These are phyloP conservation scores for Tetrahymena malaccensis DNA, from an alignment of 73 alveolate genomes.

Conservation along the genomic window DNA sequence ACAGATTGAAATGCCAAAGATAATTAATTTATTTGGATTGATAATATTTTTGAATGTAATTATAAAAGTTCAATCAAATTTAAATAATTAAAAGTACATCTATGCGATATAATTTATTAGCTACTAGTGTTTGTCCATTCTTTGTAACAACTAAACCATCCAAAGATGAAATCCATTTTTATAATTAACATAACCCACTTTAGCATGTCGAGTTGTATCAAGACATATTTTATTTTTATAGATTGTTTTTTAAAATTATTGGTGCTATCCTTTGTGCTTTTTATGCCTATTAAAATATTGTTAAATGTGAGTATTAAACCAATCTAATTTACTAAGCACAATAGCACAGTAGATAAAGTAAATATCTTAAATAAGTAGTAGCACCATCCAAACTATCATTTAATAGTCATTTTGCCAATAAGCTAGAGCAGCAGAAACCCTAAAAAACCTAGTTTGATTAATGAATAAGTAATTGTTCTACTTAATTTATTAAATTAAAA, in stretches of 20 bases:
- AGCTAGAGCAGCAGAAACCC: background rate
- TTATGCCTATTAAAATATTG: background rate
- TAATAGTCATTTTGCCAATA: background rate
- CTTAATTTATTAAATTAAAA: background rate
- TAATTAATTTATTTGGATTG: too few relatives aligned
- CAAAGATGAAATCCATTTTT: background rate
- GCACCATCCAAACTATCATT: background rate
- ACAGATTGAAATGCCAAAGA: too few relatives aligned
- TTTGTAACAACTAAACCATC: background rate
- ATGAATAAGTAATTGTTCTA: background rate
- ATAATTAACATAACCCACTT: background rate
- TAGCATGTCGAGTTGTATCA: background rate
- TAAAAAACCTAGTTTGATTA: background rate
- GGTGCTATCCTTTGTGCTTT: background rate
- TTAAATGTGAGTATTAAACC: background rate
- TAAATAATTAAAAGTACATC: background rate
- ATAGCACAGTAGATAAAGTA: background rate
- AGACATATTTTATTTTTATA: background rate
- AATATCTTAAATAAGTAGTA: background rate
- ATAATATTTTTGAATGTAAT: too few relatives aligned
- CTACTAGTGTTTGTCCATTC: background rate
- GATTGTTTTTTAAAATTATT: background rate
- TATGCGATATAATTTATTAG: background rate
- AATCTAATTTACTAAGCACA: background rate
- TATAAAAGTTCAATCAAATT: background rate